Conservation (phyloP, 2,329 filamentous ascomycete genomes). For the Trichophyton simii region DNA sequence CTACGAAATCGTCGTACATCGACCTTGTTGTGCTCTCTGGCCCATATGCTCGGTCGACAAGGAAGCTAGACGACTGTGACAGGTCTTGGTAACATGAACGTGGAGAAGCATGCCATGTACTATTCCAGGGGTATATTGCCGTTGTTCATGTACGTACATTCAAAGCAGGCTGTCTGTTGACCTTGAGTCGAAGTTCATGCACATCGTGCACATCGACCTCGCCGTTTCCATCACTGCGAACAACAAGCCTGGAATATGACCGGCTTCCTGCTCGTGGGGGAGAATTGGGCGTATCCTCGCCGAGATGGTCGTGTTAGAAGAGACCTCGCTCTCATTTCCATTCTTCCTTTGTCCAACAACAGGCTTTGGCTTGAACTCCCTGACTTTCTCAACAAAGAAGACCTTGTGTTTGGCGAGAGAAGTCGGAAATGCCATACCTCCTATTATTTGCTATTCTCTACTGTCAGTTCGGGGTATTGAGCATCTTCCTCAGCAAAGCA, state of each 20-base stretch:
- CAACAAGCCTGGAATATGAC: not conserved
- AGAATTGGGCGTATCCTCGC: not conserved
- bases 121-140: no score
- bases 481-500: not conserved
- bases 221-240: not conserved
- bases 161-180: not conserved
- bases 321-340: not conserved
- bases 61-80: constrained; percentile 1
- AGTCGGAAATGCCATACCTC: not conserved
- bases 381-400: not conserved
- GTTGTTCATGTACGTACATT: not conserved
- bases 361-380: not conserved
- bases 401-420: not conserved
- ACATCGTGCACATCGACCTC: not conserved
- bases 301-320: not conserved
- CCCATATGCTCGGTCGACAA: not conserved
- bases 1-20: not conserved
- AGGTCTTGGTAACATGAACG: not conserved
- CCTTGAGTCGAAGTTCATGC: not conserved
- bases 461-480: not conserved
- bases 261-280: not conserved
- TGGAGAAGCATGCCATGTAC: not conserved
- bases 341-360: not conserved
- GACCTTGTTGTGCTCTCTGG: not conserved
- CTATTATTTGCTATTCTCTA: not conserved